Evolutionary conservation across 2,329 filamentous ascomycete genomes (phyloP).

Genomic region (Podosphaera aphanis): DNA sequence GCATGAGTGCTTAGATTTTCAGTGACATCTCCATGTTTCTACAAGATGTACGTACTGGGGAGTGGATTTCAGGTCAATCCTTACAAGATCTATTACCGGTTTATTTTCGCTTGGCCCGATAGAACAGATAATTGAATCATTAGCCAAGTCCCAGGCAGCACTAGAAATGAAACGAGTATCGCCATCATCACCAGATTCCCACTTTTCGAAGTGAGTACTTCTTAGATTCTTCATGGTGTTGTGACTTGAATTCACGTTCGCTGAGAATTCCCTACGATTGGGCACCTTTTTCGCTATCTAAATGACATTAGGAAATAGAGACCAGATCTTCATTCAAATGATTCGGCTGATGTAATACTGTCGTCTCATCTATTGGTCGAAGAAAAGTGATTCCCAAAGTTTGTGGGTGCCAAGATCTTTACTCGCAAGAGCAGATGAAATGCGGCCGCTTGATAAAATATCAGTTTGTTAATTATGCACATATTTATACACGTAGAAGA

Average conservation of each 20-base stretch:
- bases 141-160: conserved; percentile 63
- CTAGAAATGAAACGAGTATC: conserved; percentile 38
- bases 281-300: not conserved
- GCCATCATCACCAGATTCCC: conserved; percentile 30
- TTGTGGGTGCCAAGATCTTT: too few species aligned
- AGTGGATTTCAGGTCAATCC: conserved; percentile 23
- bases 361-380: too few species aligned
- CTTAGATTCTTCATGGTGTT: conserved; percentile 63
- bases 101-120: conserved; percentile 55
- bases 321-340: not conserved
- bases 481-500: too few species aligned
- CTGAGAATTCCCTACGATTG: not conserved
- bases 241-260: not conserved
- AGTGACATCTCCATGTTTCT: conserved; percentile 19
- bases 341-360: too few species aligned
- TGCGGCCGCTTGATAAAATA: too few species aligned
- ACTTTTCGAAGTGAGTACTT: conserved; percentile 47
- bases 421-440: too few species aligned
- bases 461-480: too few species aligned
- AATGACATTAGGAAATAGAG: not conserved
- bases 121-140: conserved; percentile 57
- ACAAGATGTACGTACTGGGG: conserved; percentile 14
- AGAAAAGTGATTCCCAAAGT: too few species aligned
- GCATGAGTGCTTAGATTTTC: conserved; percentile 16
- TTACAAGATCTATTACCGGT: conserved; percentile 48